Base-by-base conservation (phyloP, 163 green algal genomes). In the Picocystis sp. region DNA sequence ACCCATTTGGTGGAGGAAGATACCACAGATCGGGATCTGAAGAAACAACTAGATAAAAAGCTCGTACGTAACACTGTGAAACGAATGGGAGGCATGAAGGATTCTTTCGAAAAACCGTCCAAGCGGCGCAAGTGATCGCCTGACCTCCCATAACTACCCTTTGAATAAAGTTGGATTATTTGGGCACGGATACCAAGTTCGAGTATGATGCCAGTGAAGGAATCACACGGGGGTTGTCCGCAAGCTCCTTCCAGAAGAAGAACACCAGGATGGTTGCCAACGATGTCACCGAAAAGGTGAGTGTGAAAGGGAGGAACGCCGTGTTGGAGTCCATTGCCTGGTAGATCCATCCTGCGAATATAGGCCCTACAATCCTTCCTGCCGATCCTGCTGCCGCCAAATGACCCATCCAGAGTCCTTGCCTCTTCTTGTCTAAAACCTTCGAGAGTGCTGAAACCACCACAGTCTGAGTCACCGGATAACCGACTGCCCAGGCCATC, bases 1-100 rank as follows among this genome's bases (percentile, higher is more conserved):
- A 94, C 76, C 8, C 87, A 96, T 63, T 62, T 96, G 46, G 56
- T 81, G 10, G 74, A 77, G 14, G 71, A 94, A 60, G 86, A 94
- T 62, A 92, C 83, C 11, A 83, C 67, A 13, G 49, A 61, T 38
- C 29, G 29, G 8, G 29, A 38, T 12, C 29, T 38, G 29, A 38
- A 38, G 8, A 38, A 38, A 38, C 29, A 38, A 38, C 29, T 38
- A 38, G 29, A 38, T 8, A 38, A 38, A 8, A 38, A 38, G 8
- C 5, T 38, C 8, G 29, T 38, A 38, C 8, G 8, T 38, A 38
- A 8, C 29, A 38, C 29, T 38, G 29, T 38, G 29, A 38, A 38
- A 38, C 29, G 29, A 38, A 38, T 38, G 29, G 29, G 29, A 38
- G 29, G 29, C 8, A 38, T 38, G 29, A 38, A 38, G 8, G 29